phyloP scores from a whole-genome alignment of 2,329 filamentous ascomycete species.

The Calonectria honghensis region DNA sequence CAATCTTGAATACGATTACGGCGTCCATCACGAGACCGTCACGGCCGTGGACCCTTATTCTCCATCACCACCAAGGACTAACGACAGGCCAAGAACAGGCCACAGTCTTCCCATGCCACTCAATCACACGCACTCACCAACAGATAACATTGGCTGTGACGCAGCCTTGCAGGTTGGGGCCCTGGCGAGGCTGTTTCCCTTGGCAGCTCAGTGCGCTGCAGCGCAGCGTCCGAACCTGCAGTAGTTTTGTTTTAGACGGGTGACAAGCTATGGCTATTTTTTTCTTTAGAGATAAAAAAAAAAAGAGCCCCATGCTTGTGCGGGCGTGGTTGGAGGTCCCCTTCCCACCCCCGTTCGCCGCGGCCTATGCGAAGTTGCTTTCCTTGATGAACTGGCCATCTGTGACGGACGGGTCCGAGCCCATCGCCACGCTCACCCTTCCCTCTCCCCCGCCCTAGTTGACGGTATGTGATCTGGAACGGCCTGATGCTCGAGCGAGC shows the following conservation, averaged over 20 bases:
- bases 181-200: constrained; percentile 8
- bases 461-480: constrained; percentile 26
- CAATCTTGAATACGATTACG: constrained; percentile 36
- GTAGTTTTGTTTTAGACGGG: constrained; percentile 25
- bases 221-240: constrained; percentile 8
- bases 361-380: not conserved
- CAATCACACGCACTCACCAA: not conserved
- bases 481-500: constrained; percentile 28
- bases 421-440: not conserved
- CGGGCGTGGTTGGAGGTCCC: not conserved
- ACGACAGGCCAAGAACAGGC: constrained; percentile 28
- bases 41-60: not conserved
- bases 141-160: constrained; percentile 8
- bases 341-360: not conserved
- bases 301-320: not conserved
- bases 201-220: constrained; percentile 1
- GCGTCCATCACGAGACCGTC: constrained; percentile 28
- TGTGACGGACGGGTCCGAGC: constrained; percentile 21
- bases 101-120: constrained; percentile 19
- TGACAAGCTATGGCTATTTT: constrained; percentile 5
- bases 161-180: not conserved
- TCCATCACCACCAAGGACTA: not conserved
- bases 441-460: not conserved
- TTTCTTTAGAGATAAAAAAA: not conserved
- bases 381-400: not conserved